Evolutionary conservation across 257 asterid genomes (phyloP), one percentile per base, ranked within the genome.

Genomic region (Salvia rosmarinus): DNA sequence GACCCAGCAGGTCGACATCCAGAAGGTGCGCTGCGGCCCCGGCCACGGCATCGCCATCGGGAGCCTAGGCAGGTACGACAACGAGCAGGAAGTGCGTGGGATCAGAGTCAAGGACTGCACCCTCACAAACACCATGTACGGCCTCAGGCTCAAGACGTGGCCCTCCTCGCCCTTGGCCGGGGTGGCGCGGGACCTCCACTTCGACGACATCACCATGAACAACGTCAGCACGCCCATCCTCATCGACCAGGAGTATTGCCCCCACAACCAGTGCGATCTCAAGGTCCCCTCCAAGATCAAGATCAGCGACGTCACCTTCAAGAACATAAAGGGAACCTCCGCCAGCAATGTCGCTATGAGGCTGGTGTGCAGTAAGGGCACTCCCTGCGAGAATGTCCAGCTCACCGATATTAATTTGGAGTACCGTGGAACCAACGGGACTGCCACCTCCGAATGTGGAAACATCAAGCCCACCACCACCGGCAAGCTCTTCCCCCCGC

Each of bases 41-140:
- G 87, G 87, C 5, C 87, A 80, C 23, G 87, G 87, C 64, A 68
- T 83, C 60, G 71, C 73, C 54, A 46, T 83, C 14, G 87, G 87
- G 40, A 83, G 85, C 71, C 70, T 83, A 3, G 87, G 87, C 3
- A 75, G 21, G 55, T 63, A 68, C 44, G 52, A 35, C 1, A 61
- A 67, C 6, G 87, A 83, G 68, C 47, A 72, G 2, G 77, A 77
- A 0, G 85, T 83, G 4, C 6, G 32, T 1, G 82, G 83, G 20
- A 59, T 83, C 11, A 39, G 47, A 0, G 80, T 83, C 4, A 49
- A 3, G 25, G 75, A 75, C 34, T 80, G 85, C 73, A 83, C 83
- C 19, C 30, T 83, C 6, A 43, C 77, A 0, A 71, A 68, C 49
- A 80, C 85, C 4, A 57, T 68, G n/a, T 71, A 75, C 25, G 87